These are phyloP conservation scores for Aspergillus sclerotioniger DNA, from an alignment of 495 filamentous ascomycete species.

Conservation along the genomic window DNA sequence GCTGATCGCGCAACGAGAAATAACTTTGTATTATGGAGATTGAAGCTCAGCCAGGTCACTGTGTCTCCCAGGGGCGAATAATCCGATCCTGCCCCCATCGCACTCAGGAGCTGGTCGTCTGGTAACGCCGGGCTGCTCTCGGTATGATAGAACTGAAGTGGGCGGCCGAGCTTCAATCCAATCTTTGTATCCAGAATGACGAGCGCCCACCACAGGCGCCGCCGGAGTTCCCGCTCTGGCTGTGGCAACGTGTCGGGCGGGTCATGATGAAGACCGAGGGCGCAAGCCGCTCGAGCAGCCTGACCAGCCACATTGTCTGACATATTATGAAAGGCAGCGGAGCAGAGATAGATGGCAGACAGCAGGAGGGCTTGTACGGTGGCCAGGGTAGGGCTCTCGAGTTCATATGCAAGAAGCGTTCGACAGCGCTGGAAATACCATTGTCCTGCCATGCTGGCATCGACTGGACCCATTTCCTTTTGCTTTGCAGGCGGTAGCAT, in stretches of 20 bases:
- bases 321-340: slow-evolving; percentile 51
- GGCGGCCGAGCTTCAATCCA: slow-evolving; percentile 52
- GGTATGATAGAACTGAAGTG: slow-evolving; percentile 34
- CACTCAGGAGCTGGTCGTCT: slow-evolving; percentile 27
- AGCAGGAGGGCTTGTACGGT: slow-evolving; percentile 52
- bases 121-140: slow-evolving; percentile 39
- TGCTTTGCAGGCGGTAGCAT: background rate
- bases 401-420: slow-evolving; percentile 42
- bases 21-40: slow-evolving; percentile 38
- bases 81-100: slow-evolving; percentile 35
- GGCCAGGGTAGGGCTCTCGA: slow-evolving; percentile 48
- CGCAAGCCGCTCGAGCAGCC: slow-evolving; percentile 48
- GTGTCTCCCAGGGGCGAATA: slow-evolving; percentile 34
- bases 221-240: slow-evolving; percentile 38
- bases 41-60: slow-evolving; percentile 41
- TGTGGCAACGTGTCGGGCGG: slow-evolving; percentile 35
- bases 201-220: slow-evolving; percentile 52
- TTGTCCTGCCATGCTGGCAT: slow-evolving; percentile 41
- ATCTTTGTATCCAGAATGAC: slow-evolving; percentile 46
- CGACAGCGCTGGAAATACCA: slow-evolving; percentile 46
- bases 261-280: slow-evolving; percentile 50
- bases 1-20: slow-evolving; percentile 34
- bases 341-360: slow-evolving; percentile 42
- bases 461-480: slow-evolving; percentile 21
- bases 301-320: slow-evolving; percentile 35